Conservation (phyloP, 805 yeast species). For the Lipomyces starkeyi region DNA sequence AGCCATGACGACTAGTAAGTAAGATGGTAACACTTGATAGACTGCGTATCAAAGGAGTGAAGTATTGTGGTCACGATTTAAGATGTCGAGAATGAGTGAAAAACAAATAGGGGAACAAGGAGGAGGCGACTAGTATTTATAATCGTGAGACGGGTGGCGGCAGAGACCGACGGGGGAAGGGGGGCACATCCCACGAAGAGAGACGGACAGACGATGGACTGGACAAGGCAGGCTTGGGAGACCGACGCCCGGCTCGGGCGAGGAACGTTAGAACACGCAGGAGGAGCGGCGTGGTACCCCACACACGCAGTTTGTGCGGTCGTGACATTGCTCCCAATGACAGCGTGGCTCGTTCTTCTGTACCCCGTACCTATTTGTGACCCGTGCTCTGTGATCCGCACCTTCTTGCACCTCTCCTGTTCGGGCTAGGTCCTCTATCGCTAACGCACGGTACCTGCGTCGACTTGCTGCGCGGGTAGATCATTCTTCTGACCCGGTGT, state of each 20-base stretch:
- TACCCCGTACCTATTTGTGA: neutral
- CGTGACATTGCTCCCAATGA: neutral
- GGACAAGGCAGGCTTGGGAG: neutral
- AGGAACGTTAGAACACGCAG: neutral
- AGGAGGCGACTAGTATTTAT: conserved; percentile 1
- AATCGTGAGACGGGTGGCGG: neutral
- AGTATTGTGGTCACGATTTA: neutral
- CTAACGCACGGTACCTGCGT: conserved; percentile 7
- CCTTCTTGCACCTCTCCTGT: neutral
- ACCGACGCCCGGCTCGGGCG: conserved; percentile 5
- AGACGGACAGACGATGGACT: neutral
- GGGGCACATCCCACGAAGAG: neutral
- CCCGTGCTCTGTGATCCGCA: neutral
- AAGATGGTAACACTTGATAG: neutral
- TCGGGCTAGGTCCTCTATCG: neutral
- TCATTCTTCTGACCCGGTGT: neutral
- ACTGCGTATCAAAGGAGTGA: neutral
- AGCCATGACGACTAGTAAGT: neutral
- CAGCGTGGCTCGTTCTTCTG: neutral
- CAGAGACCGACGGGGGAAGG: neutral
- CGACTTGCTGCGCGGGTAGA: neutral
- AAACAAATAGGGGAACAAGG: neutral
- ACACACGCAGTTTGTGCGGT: neutral
- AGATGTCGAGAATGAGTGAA: neutral
- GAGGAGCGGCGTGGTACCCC: neutral